Conservation (phyloP, 2,329 filamentous ascomycete genomes). For the Zymoseptoria tritici region DNA sequence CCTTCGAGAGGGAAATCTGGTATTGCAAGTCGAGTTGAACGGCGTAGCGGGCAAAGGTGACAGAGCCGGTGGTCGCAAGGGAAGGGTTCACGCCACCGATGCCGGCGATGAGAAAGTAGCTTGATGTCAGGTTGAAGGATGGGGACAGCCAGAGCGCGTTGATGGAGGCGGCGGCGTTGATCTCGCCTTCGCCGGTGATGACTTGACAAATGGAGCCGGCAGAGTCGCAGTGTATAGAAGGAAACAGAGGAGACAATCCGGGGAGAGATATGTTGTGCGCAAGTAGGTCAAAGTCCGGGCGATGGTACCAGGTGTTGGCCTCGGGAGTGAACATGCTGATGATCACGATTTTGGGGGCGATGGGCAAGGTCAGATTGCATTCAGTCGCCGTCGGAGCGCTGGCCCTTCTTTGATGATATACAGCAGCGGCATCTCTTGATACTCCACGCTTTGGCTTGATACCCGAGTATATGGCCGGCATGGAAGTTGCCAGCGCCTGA, state of each 20-base stretch:
- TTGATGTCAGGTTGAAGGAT: slow-evolving; percentile 18
- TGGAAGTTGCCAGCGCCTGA: neutral
- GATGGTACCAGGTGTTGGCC: slow-evolving; percentile 43
- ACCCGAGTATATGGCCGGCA: neutral
- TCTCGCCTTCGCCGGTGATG: slow-evolving; percentile 46
- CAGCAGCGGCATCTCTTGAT: neutral
- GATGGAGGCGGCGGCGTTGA: slow-evolving; percentile 3
- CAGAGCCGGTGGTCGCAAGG: slow-evolving; percentile 18
- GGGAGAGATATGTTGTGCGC: slow-evolving; percentile 30
- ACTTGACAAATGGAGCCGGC: slow-evolving; percentile 59
- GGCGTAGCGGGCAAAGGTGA: slow-evolving; percentile 19
- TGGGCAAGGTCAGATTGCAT: neutral
- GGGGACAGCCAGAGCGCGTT: slow-evolving; percentile 13
- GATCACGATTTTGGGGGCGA: slow-evolving; percentile 55
- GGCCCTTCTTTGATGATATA: neutral
- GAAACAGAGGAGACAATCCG: slow-evolving; percentile 26
- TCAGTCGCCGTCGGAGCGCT: neutral
- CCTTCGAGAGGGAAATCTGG: slow-evolving; percentile 18
- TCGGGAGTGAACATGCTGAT: slow-evolving; percentile 49
- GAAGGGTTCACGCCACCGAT: slow-evolving; percentile 23
- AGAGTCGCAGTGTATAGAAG: slow-evolving; percentile 52
- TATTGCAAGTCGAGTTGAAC: slow-evolving; percentile 22
- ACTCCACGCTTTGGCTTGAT: neutral
- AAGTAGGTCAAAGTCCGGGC: slow-evolving; percentile 29
- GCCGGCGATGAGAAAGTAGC: slow-evolving; percentile 25